A percentile compares a stretch with the other conserved stretches of the same genome.
Conservation (phyloP, 768 basidiomycete genomes). For the Strobilomyces confusus region DNA sequence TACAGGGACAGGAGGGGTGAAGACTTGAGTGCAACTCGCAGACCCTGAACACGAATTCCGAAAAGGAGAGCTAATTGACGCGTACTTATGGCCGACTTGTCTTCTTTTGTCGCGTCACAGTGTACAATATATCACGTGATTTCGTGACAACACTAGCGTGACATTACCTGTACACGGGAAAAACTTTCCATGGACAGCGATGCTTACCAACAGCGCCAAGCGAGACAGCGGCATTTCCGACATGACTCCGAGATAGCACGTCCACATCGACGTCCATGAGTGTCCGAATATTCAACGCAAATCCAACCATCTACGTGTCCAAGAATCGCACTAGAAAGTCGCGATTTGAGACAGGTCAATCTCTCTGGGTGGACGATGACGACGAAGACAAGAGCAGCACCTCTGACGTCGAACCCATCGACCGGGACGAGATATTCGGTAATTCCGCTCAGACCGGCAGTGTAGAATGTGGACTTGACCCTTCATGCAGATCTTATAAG, state of each 20-base stretch:
- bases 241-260: not conserved
- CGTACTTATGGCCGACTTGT: not conserved
- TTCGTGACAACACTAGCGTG: constrained; percentile 17
- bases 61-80: constrained; percentile 22
- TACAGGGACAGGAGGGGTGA: not conserved
- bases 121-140: constrained; percentile 15
- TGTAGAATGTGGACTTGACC: not conserved
- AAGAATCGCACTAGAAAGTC: constrained; percentile 44
- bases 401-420: constrained; percentile 62
- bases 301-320: constrained; percentile 73
- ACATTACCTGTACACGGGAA: constrained; percentile 7
- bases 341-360: constrained; percentile 38
- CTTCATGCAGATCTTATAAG: constrained; percentile 72
- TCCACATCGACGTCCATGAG: constrained; percentile 36
- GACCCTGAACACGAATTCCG: constrained; percentile 3
- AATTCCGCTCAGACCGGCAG: constrained; percentile 6
- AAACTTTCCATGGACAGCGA: too few species aligned
- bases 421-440: constrained; percentile 94
- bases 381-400: constrained; percentile 35
- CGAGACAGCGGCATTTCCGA: too few species aligned
- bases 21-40: not conserved
- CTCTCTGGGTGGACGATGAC: constrained; percentile 59
- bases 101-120: constrained; percentile 7
- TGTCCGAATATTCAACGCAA: constrained; percentile 77
- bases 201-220: too few species aligned